Evolutionary conservation across 1,284 basidiomycete genomes (phyloP).

Genomic region (Tilletia caries): DNA sequence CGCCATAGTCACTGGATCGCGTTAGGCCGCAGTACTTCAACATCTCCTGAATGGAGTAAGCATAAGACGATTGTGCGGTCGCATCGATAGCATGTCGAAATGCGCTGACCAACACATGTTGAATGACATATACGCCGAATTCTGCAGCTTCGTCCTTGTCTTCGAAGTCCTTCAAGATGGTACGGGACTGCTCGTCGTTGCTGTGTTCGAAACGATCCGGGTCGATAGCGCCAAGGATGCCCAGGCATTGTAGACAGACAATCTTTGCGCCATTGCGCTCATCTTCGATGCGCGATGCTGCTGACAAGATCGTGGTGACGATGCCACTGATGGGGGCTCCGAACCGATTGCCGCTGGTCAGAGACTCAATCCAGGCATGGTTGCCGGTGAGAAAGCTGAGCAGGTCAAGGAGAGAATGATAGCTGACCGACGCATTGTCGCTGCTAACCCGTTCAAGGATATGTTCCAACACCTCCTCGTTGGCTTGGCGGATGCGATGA

Average conservation of each 20-base stretch:
- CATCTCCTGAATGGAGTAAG: slow-evolving; percentile 89
- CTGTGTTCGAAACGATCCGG: slow-evolving; percentile 81
- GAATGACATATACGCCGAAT: slow-evolving; percentile 83
- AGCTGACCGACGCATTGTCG: slow-evolving; percentile 77
- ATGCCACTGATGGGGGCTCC: slow-evolving; percentile 72
- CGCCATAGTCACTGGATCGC: slow-evolving; percentile 7
- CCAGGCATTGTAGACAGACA: slow-evolving; percentile 80
- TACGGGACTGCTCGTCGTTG: slow-evolving; percentile 62
- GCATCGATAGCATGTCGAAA: slow-evolving; percentile 92
- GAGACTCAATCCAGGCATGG: slow-evolving; percentile 31
- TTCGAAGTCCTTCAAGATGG: slow-evolving; percentile 76
- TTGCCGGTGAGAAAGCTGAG: slow-evolving; percentile 55
- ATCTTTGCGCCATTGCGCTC: slow-evolving; percentile 60
- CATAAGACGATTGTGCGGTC: slow-evolving; percentile 82
- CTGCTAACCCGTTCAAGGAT: slow-evolving; percentile 72
- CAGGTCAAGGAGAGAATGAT: slow-evolving; percentile 75
- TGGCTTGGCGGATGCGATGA: slow-evolving; percentile 50
- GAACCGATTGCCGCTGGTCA: slow-evolving; percentile 64
- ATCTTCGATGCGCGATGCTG: slow-evolving; percentile 68
- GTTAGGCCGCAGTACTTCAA: slow-evolving; percentile 84
- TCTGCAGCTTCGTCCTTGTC: slow-evolving; percentile 73
- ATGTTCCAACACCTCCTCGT: slow-evolving; percentile 61
- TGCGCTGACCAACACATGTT: slow-evolving; percentile 81
- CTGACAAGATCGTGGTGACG: slow-evolving; percentile 67
- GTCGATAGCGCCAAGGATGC: slow-evolving; percentile 90